These are phyloP conservation scores for Sporobolomyces pararoseus DNA, from an alignment of 768 basidiomycete genomes.

Conservation along the genomic window DNA sequence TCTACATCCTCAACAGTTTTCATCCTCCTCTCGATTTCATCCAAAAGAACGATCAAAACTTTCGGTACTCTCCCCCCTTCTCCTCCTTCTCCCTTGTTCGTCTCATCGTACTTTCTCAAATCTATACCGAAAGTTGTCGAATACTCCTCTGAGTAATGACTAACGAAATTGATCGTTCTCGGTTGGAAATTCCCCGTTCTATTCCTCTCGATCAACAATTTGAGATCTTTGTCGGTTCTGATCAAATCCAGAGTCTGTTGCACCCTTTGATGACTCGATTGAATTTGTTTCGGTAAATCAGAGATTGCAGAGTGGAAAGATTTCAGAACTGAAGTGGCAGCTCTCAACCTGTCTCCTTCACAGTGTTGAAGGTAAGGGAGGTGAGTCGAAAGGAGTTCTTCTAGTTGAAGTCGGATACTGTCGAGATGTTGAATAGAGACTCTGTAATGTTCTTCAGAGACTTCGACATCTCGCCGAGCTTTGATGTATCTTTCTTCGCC, in stretches of 20 bases:
- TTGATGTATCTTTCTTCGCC: slow-evolving; percentile 15
- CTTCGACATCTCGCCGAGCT: slow-evolving; percentile 12
- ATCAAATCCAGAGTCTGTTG: slow-evolving; percentile 24
- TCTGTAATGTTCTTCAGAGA: slow-evolving; percentile 31
- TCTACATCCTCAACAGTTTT: slow-evolving; percentile 57
- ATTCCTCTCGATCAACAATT: slow-evolving; percentile 27
- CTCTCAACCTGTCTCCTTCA: slow-evolving; percentile 37
- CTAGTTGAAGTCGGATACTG: slow-evolving; percentile 24
- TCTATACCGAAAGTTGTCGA: slow-evolving; percentile 37
- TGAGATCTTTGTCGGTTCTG: slow-evolving; percentile 26
- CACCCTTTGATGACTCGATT: slow-evolving; percentile 8
- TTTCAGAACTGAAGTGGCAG: slow-evolving; percentile 27
- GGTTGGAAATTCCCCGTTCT: slow-evolving; percentile 90
- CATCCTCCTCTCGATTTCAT: slow-evolving; percentile 64
- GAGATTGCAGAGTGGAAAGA: slow-evolving; percentile 18
- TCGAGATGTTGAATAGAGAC: slow-evolving; percentile 15
- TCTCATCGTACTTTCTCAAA: slow-evolving; percentile 38
- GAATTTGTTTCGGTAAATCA: slow-evolving; percentile 5
- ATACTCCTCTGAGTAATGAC: slow-evolving; percentile 38
- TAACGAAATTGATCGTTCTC: slow-evolving; percentile 66
- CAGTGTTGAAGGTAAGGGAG: slow-evolving; percentile 32
- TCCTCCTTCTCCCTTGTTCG: slow-evolving; percentile 52
- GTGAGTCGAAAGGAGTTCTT: slow-evolving; percentile 32
- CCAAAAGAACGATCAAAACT: slow-evolving; percentile 66
- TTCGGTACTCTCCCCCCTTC: slow-evolving; percentile 60